These are phyloP conservation scores for Umbilicus rupestris DNA, from an alignment of 164 flowering plant genomes.

Conservation along the genomic window DNA sequence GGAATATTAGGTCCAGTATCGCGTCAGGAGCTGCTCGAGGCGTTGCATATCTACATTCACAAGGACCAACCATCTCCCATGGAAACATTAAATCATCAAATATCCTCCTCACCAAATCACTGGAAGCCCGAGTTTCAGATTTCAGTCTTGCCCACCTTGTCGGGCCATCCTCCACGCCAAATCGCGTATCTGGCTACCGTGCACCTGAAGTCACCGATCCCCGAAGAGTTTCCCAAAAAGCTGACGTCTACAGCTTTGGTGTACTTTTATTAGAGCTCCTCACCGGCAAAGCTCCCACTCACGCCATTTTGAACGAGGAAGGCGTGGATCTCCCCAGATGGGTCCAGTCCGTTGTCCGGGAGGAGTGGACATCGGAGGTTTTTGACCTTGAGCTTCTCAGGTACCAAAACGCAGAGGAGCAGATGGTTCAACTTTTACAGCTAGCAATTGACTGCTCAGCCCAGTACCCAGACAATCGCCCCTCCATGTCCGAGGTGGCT, in stretches of 20 bases:
- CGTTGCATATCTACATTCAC: constrained; percentile 1
- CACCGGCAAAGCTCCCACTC: constrained; percentile 4
- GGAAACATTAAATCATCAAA: constrained; percentile 9
- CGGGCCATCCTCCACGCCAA: constrained; percentile 6
- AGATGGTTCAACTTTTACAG: constrained; percentile 7
- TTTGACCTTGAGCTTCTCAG: constrained; percentile 6
- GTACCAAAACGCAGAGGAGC: constrained; percentile 6
- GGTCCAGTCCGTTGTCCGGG: constrained; percentile 7
- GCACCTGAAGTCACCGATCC: constrained; percentile 9
- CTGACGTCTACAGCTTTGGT: constrained; percentile 11
- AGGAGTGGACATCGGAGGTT: constrained; percentile 7
- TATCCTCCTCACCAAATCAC: constrained; percentile 1
- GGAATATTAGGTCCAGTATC: constrained; percentile 6
- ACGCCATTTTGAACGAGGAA: constrained; percentile 1
- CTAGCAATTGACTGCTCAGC: constrained; percentile 6
- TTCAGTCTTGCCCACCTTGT: constrained; percentile 6
- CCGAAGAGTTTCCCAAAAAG: constrained; percentile 7
- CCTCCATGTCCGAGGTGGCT: constrained; percentile 4
- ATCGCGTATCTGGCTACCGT: constrained; percentile 1
- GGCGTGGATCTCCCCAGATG: constrained; percentile 9
- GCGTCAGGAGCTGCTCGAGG: constrained; percentile 8
- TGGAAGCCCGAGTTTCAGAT: constrained; percentile 6
- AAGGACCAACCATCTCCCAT: constrained; percentile 2
- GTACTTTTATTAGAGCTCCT: constrained; percentile 1
- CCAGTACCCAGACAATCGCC: constrained; percentile 6